Evolutionary conservation across 2,329 filamentous ascomycete species (phyloP).

Genomic region (Scedosporium apiospermum): DNA sequence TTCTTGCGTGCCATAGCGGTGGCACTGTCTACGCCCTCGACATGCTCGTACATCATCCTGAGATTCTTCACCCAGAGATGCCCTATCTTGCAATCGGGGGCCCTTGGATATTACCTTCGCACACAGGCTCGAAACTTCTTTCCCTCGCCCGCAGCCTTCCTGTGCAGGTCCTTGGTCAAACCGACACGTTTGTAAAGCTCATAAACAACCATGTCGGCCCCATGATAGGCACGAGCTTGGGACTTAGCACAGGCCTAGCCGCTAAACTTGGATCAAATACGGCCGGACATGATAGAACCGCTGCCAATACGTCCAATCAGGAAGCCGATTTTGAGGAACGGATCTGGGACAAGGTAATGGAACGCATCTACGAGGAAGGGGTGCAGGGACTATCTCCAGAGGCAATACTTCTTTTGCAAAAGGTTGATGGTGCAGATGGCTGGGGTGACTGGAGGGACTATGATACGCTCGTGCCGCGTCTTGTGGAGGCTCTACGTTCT

Average conservation of each 20-base stretch:
- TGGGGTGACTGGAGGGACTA: constrained; percentile 23
- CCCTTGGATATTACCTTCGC: constrained; percentile 21
- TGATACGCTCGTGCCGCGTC: constrained; percentile 16
- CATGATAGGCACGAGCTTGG: neutral
- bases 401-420: constrained; percentile 18
- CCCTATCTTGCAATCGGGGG: constrained; percentile 18
- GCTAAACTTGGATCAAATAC: neutral
- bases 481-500: constrained; percentile 13
- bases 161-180: neutral
- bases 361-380: constrained; percentile 15
- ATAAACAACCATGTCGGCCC: neutral
- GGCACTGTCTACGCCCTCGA: constrained; percentile 22
- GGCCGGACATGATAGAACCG: neutral
- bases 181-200: neutral
- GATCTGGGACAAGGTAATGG: constrained; percentile 9
- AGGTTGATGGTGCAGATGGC: constrained; percentile 9
- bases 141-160: constrained; percentile 15
- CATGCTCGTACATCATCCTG: constrained; percentile 18
- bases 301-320: neutral
- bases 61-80: constrained; percentile 15
- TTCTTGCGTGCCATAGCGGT: constrained; percentile 19
- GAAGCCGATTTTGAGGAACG: neutral
- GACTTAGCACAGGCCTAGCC: neutral
- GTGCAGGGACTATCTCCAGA: constrained; percentile 18
- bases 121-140: constrained; percentile 14